These are phyloP conservation scores for Cadophora luteo-olivacea DNA, from an alignment of 2,329 filamentous ascomycete species.

Conservation along the genomic window DNA sequence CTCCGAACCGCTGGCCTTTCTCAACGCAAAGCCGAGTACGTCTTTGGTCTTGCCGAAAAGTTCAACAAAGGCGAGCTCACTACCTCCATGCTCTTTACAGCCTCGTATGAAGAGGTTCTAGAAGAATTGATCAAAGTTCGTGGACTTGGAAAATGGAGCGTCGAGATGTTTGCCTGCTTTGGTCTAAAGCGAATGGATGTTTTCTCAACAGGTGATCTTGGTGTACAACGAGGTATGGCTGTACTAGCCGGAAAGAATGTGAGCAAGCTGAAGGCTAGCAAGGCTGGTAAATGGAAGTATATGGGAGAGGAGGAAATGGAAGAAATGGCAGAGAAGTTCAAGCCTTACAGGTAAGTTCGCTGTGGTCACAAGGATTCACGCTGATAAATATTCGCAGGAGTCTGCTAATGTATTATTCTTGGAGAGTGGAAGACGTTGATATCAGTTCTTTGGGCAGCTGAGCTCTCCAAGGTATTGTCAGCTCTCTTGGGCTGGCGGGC, in stretches of 20 bases:
- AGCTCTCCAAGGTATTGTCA: background rate
- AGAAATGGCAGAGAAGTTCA: slow-evolving; percentile 78
- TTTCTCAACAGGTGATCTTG: slow-evolving; percentile 89
- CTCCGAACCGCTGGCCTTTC: slow-evolving; percentile 88
- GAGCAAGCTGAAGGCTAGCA: slow-evolving; percentile 74
- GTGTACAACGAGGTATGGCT: slow-evolving; percentile 93
- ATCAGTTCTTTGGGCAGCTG: slow-evolving; percentile 61
- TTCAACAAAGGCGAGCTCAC: slow-evolving; percentile 79
- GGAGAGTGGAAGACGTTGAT: slow-evolving; percentile 83
- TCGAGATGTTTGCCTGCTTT: slow-evolving; percentile 98
- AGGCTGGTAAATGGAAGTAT: slow-evolving; percentile 95
- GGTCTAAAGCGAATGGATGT: slow-evolving; percentile 94
- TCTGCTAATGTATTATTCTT: slow-evolving; percentile 99
- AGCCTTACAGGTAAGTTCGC: slow-evolving; percentile 71
- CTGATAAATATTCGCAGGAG: slow-evolving; percentile 58
- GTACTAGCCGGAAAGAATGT: slow-evolving; percentile 84
- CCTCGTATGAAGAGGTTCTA: slow-evolving; percentile 85
- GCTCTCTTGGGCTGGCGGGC: too few species aligned
- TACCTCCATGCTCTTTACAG: slow-evolving; percentile 76
- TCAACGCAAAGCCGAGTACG: slow-evolving; percentile 94
- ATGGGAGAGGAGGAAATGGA: slow-evolving; percentile 95
- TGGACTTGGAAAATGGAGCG: slow-evolving; percentile 87
- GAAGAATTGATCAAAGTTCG: slow-evolving; percentile 83
- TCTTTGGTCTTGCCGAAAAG: slow-evolving; percentile 83
- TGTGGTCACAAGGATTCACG: slow-evolving; percentile 10